Evolutionary conservation across 768 basidiomycete genomes (phyloP).

Genomic region (Boletus rufocinnamomeus): DNA sequence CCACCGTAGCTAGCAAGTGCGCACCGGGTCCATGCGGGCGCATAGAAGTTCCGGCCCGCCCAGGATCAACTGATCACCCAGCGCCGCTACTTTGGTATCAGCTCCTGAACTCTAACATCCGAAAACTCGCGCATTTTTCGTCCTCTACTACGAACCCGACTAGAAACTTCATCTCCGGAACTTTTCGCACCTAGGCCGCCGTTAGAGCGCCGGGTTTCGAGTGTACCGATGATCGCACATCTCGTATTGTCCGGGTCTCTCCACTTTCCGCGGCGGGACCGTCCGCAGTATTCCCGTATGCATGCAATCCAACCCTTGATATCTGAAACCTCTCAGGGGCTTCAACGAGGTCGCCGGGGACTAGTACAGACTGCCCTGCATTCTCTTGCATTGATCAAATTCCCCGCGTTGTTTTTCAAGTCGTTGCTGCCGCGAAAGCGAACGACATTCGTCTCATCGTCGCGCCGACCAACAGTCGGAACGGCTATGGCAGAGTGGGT

Average conservation of each 20-base stretch:
- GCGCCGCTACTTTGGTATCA: neutral
- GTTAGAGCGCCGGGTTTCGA: neutral
- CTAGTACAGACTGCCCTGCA: slow-evolving; percentile 21
- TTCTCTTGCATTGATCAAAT: slow-evolving; percentile 40
- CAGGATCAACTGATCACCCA: neutral
- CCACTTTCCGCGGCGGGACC: neutral
- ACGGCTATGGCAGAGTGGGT: slow-evolving; percentile 29
- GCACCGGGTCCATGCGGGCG: neutral
- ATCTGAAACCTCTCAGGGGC: too few species aligned
- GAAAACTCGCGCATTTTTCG: neutral
- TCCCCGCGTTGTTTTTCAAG: too few species aligned
- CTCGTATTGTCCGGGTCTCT: neutral
- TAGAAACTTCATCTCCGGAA: neutral
- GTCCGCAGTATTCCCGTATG: too few species aligned
- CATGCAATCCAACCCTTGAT: too few species aligned
- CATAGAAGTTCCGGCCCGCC: neutral
- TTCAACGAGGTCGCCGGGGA: too few species aligned
- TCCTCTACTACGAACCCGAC: neutral
- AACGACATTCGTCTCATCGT: slow-evolving; percentile 25
- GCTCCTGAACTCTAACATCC: neutral
- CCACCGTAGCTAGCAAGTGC: neutral
- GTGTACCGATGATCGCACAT: neutral
- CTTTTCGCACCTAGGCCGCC: neutral
- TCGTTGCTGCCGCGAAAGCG: slow-evolving; percentile 8
- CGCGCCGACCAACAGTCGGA: slow-evolving; percentile 28